Evolutionary conservation across 345 rosid species (phyloP).

Genomic region (Arabis alpina): DNA sequence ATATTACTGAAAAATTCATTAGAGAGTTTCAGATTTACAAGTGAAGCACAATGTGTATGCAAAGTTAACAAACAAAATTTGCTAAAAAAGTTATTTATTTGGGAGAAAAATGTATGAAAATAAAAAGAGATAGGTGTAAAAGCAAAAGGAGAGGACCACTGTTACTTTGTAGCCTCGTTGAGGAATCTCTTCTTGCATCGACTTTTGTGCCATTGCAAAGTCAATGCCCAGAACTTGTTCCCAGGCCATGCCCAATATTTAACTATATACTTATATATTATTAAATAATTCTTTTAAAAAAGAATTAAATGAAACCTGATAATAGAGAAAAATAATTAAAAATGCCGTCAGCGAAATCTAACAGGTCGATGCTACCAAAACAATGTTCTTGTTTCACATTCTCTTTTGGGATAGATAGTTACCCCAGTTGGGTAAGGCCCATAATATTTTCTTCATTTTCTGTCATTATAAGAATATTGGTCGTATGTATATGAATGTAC

Average conservation of each 20-base stretch:
- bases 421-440: neutral
- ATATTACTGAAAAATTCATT: neutral
- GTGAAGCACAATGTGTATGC: slow-evolving; percentile 4
- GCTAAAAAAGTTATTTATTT: neutral
- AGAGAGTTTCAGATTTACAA: neutral
- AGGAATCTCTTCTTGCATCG: slow-evolving; percentile 62
- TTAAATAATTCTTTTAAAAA: slow-evolving; percentile 13
- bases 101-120: neutral
- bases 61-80: neutral
- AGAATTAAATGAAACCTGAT: neutral
- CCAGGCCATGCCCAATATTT: slow-evolving; percentile 34
- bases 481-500: neutral
- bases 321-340: too few relatives aligned
- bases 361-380: slow-evolving; percentile 34
- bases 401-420: neutral
- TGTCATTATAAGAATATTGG: neutral
- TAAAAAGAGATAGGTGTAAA: slow-evolving; percentile 44
- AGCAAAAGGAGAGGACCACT: slow-evolving; percentile 41
- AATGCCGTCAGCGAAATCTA: slow-evolving; percentile 15
- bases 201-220: slow-evolving; percentile 50
- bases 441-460: neutral
- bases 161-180: slow-evolving; percentile 59
- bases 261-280: too few relatives aligned
- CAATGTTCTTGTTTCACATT: slow-evolving; percentile 27
- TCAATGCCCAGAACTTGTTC: slow-evolving; percentile 70